Evolutionary conservation across 352 stramenopile genomes (phyloP), one percentile per base, ranked within the genome.

Genomic region (Sclerospora graminicola): DNA sequence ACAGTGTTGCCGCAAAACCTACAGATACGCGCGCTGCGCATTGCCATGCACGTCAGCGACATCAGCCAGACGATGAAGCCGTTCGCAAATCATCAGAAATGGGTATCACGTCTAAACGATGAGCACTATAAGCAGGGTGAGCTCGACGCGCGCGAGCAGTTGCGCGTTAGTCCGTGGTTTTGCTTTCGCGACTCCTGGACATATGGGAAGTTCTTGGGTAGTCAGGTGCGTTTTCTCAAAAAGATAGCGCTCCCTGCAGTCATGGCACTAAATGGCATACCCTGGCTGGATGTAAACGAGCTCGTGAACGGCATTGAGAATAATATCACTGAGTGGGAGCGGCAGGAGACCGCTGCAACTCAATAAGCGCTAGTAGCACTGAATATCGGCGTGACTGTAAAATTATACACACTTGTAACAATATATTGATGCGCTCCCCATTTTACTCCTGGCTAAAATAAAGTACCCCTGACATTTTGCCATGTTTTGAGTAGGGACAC

Each of bases 11-110:
- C 70, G 0, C 49, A 80, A 41, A 50, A 51, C 20, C 55, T 84
- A 29, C 73, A 86, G 40, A 48, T 75, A 5, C 49, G 74, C 9
- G 63, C 61, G 23, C 41, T 87, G 28, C 69, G 75, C 10, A 77
- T 70, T 30, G 70, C 70, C n/a, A 78, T 88, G 68, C 78, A 90
- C 42, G 75, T 84, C 45, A 84, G 75, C 45, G 78, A 90, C 46
- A 82, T 90, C 30, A 81, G 73, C 36, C 78, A 90, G 56, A 88
- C 75, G 15, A 87, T 82, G 68, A 90, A 90, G 60, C 75, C 78
- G 30, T 87, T 86, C 31, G 43, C 23, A 10, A 73, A 83, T 47
- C 78, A 90, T 52, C 44, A 69, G 51, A 79, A 81, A 57, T 90
- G 78, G 78, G 78, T 90, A 10, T 53, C 62, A 29, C 69, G 73